Evolutionary conservation across 768 basidiomycete species (phyloP), one percentile per base, ranked within the genome.

Genomic region (Dioszegia aurantiaca): DNA sequence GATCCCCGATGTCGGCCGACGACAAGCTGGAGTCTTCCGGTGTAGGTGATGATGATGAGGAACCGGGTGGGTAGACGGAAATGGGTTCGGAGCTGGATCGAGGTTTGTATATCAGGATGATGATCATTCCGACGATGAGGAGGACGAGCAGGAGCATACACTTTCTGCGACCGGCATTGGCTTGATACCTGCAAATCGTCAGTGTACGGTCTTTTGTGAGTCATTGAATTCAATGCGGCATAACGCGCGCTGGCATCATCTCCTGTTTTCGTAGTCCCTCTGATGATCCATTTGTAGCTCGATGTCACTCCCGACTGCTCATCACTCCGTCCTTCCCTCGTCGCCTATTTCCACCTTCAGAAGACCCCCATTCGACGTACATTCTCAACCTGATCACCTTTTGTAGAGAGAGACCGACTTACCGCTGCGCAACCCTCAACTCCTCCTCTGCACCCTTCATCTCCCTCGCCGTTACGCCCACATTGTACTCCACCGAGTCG

Each of bases 401-500:
- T n/a, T n/a, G n/a, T n/a, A n/a, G n/a, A n/a, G n/a, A n/a, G n/a
- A n/a, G n/a, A 42, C n/a, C 21, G 17, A 79, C 86, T 59, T 71
- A 90, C 90, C 81, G 81, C 54, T 88, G 88, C 4, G 95, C 95
- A 14, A 84, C 80, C 56, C 86, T 80, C 47, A 99, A 80, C 65
- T 95, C 91, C 68, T 84, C 83, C 36, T 88, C 91, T 21, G 92
- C 90, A 43, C 89, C 88, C 55, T 85, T 78, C 73, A 93, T 82
- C 51, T 90, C 84, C 30, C 83, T 83, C 17, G 87, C 87, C 4
- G 93, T 89, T 76, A 89, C 87, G 76, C 97, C 91, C 52, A 99
- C 88, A 74, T 99, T 99, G 79, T 90, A 99, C 77, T 99, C 95
- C 56, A 98, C 83, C 36, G 90, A 91, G 78, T 98, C 95, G 55